Evolutionary conservation across 2,329 filamentous ascomycete genomes (phyloP), one percentile per base, ranked within the genome.

Genomic region (Epichloe glyceriae): DNA sequence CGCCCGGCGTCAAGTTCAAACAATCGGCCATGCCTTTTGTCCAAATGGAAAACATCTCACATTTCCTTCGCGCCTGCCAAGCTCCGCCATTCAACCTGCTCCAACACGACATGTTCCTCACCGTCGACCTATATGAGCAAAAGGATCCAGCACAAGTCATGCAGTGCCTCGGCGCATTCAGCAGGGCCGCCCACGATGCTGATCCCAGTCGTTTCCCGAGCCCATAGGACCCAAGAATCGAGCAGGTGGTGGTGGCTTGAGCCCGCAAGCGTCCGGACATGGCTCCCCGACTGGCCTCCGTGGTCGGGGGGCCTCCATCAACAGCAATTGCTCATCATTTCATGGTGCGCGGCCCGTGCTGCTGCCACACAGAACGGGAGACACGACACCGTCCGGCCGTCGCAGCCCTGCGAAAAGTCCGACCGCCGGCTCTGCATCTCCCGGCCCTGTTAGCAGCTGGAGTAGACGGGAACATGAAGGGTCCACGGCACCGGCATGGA

Each of bases 21-120:
- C 76, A 85, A 63, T 95, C 90, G 1, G 71, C 82, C 40, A 97
- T 97, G 91, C 93, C 93, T 0, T 98, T 98, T 65, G 91, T 97
- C 40, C 93, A 98, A 69, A 97, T 97, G 90, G 93, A 98, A 68
- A 98, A 98, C 66, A 96, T 98, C 63, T 94, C 90, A 4, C 88
- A 95, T 64, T 98, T 96, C 70, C 80, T 98, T 50, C 82, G 80
- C 62, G 89, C 88, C 53, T 95, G 90, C 72, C 87, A 95, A 68
- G 73, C 79, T 47, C 80, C 86, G 26, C 93, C 93, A 0, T 73
- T 98, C 49, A 90, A 83, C 67, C 81, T 98, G 53, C 89, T 88
- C 52, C 83, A 90, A 44, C 93, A 98, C 72, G 93, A 98, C 68
- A 83, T 90, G 58, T 98, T 98, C 70, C 81, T 97, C 54, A 98